Base-by-base conservation (phyloP, 1,139 yeast species). In the Blastobotrys buckinghamii region DNA sequence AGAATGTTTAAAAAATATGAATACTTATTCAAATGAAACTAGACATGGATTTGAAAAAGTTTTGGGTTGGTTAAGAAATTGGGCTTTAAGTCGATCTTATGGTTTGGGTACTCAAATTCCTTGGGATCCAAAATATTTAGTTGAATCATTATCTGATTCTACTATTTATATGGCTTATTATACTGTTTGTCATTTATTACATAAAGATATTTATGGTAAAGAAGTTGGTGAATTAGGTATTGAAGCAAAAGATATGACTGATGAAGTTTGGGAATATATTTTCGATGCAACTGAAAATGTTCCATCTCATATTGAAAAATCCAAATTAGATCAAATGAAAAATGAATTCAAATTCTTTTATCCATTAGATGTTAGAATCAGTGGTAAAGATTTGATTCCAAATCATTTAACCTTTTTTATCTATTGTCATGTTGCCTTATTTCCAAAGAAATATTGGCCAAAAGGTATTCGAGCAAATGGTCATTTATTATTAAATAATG, bases 31-130 rank as follows among this genome's bases (percentile, higher is more conserved):
- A 47, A 75, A 82, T 50, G 98, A 92, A 73, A 87, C 95, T 47
- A 79, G 86, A 65, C 81, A 92, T 63, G 96, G 95, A 7, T 90
- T 92, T 63, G 96, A 90, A 70, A 92, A 90, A 69, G 96, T 87
- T 51, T 76, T 94, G 59, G 95, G 84, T 58, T 94, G 99, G 99
- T 80, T 94, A 65, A 87, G 85, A 73, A 90, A 89, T 73, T 94
- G 99, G 99, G 98, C 99, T 47, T 87, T 94, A 54, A 87, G 96
- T 52, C 86, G 98, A 76, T 84, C 95, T 55, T 94, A 87, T 61
- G 99, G 98, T 66, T 77, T 94, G 59, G 99, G 99, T 67, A 83
- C 97, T 52, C 83, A 76, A 67, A 79, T 94, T 58, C 99, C 99
- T 54, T 94, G 99, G 99, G 99, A 94, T 72, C 83, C 85, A 59